Conservation (phyloP, 106 monocot species). For the Allium cepa region DNA sequence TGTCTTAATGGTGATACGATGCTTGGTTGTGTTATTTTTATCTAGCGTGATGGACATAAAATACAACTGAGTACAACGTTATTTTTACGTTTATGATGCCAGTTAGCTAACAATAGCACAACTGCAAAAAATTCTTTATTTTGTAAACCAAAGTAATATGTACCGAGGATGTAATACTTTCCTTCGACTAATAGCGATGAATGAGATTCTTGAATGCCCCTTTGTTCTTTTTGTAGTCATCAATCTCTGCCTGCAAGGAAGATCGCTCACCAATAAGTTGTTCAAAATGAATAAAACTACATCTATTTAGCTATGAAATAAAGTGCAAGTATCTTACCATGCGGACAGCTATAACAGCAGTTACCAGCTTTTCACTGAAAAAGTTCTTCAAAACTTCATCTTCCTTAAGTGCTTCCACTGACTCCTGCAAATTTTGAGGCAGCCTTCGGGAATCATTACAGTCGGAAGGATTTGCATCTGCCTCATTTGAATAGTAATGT, state of each 20-base stretch:
- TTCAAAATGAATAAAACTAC: no score
- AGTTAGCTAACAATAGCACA: no score
- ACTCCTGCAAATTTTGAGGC: constrained; percentile 70
- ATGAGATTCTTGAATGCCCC: constrained; percentile 42
- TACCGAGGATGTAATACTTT: no score
- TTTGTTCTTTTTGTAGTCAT: constrained; percentile 37
- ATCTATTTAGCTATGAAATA: no score
- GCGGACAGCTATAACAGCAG: constrained; percentile 54
- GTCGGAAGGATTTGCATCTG: constrained; percentile 64
- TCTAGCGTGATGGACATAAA: no score
- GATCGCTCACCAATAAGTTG: no score
- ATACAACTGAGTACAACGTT: no score
- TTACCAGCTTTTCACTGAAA: constrained; percentile 71
- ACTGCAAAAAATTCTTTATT: no score
- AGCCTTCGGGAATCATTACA: constrained; percentile 35
- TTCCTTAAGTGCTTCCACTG: constrained; percentile 57
- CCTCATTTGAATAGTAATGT: neutral
- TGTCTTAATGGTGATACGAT: no score
- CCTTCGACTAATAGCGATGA: constrained; percentile 27
- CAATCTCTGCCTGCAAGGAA: constrained; percentile 46
- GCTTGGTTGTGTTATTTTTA: no score
- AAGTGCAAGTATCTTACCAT: constrained; percentile 33
- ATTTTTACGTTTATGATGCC: no score
- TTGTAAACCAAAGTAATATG: no score
- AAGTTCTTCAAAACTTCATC: constrained; percentile 53